A percentile compares a stretch with the other conserved stretches of the same genome.
These are phyloP conservation scores for Amphicarpaea edgeworthii DNA, from an alignment of 306 rosid species.

Conservation along the genomic window DNA sequence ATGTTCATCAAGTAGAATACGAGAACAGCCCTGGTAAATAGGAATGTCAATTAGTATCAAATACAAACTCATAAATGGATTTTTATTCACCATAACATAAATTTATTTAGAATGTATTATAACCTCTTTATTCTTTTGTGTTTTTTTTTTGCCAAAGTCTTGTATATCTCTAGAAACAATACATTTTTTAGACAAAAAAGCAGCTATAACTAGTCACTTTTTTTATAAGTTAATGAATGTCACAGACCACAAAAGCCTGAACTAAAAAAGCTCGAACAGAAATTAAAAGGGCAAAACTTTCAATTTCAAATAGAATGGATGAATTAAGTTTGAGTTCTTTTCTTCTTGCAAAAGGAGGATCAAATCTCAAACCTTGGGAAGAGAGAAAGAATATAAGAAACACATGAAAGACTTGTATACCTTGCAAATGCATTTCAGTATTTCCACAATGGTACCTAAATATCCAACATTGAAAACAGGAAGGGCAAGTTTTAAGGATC, in stretches of 20 bases:
- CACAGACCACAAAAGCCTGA: constrained; percentile 3
- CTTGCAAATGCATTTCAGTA: constrained; percentile 95
- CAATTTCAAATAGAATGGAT: constrained; percentile 14
- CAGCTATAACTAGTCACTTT: background rate
- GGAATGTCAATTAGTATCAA: constrained; percentile 27
- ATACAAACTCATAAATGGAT: constrained; percentile 1
- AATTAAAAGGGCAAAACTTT: constrained; percentile 13
- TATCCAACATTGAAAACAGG: constrained; percentile 88
- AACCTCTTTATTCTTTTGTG: background rate
- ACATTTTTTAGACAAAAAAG: constrained; percentile 22
- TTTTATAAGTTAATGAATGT: constrained; percentile 5
- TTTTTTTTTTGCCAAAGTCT: constrained; percentile 30
- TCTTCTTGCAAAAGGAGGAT: constrained; percentile 25
- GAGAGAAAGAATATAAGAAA: constrained; percentile 10
- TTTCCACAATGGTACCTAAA: constrained; percentile 59
- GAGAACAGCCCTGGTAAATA: constrained; percentile 71
- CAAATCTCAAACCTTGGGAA: background rate
- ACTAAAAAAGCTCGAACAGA: constrained; percentile 27
- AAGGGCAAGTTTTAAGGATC: constrained; percentile 70
- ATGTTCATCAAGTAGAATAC: constrained; percentile 68
- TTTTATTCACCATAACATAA: background rate
- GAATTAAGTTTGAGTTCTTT: background rate
- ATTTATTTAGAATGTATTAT: background rate
- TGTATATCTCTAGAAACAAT: background rate
- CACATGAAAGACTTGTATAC: constrained; percentile 47